A percentile compares a stretch with the other conserved stretches of the same genome.
Evolutionary conservation across 2,329 filamentous ascomycete species (phyloP).

Genomic region (Arthrobotrys megalospora): DNA sequence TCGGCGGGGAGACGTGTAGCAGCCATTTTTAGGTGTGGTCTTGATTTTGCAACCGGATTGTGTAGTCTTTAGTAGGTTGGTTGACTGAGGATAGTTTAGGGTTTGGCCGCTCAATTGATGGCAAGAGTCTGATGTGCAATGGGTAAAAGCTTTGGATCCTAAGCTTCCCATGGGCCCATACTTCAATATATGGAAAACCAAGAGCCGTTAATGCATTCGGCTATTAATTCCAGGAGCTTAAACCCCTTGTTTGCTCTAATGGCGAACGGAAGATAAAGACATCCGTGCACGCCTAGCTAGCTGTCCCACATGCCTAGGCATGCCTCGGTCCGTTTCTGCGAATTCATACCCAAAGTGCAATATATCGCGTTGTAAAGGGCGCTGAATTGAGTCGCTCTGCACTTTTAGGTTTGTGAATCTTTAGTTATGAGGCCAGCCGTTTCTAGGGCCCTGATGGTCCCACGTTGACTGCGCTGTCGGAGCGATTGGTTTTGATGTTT

Average conservation of each 20-base stretch:
- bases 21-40: neutral
- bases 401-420: too few species aligned
- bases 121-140: neutral
- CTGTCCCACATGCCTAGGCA: neutral
- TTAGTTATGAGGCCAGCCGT: too few species aligned
- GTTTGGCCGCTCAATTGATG: too few species aligned
- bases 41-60: neutral
- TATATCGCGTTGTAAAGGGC: too few species aligned
- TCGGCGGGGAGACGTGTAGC: neutral
- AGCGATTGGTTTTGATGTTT: too few species aligned
- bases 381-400: too few species aligned
- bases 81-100: too few species aligned
- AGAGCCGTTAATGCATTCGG: neutral
- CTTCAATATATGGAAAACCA: neutral
- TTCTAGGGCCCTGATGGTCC: too few species aligned
- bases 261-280: neutral
- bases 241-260: neutral
- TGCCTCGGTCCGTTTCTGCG: neutral
- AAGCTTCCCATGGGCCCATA: neutral
- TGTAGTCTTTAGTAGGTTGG: too few species aligned
- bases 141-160: neutral
- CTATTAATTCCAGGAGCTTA: neutral
- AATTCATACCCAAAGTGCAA: too few species aligned
- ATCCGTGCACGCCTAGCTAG: conserved; percentile 9
- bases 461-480: too few species aligned